Conservation (phyloP, 108 stramenopile species). For the Cafeteria roenbergensis region DNA sequence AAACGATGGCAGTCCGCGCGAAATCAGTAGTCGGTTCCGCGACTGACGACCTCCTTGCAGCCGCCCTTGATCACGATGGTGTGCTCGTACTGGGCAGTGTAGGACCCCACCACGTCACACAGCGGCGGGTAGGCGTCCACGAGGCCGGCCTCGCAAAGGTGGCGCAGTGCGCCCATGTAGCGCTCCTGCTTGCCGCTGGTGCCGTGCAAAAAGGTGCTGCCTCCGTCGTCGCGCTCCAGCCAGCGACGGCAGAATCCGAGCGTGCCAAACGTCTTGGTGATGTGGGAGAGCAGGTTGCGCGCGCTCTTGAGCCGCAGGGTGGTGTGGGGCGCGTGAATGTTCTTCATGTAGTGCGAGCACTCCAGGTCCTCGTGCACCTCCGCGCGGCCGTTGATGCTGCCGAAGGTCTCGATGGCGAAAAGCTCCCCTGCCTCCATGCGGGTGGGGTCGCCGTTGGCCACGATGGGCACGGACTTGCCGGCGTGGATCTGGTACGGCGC, state of each 20-base stretch:
- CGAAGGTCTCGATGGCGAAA: slow-evolving; percentile 98
- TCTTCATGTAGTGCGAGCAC: slow-evolving; percentile 97
- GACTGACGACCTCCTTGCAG: slow-evolving; percentile 87
- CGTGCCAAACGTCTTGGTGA: slow-evolving; percentile 97
- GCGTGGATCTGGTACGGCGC: slow-evolving; percentile 93
- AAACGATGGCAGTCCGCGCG: background rate
- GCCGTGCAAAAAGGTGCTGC: slow-evolving; percentile 68
- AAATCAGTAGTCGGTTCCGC: slow-evolving; percentile 88
- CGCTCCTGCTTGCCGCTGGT: slow-evolving; percentile 73
- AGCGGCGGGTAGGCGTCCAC: slow-evolving; percentile 87
- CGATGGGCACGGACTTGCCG: slow-evolving; percentile 88
- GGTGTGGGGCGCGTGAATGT: slow-evolving; percentile 80
- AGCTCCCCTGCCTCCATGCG: slow-evolving; percentile 96
- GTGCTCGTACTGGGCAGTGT: slow-evolving; percentile 98
- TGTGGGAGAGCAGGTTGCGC: slow-evolving; percentile 76
- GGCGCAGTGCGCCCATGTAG: slow-evolving; percentile 90
- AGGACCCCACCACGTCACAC: slow-evolving; percentile 80
- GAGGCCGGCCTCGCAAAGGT: slow-evolving; percentile 89
- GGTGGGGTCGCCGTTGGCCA: slow-evolving; percentile 72
- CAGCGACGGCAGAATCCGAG: slow-evolving; percentile 94
- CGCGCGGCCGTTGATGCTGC: slow-evolving; percentile 78
- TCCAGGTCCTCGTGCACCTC: slow-evolving; percentile 92
- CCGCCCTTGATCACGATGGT: slow-evolving; percentile 83
- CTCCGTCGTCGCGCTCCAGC: slow-evolving; percentile 91
- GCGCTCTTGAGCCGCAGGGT: slow-evolving; percentile 76